Evolutionary conservation across 148 eudicot species (phyloP).

Genomic region (Chenopodium quinoa): DNA sequence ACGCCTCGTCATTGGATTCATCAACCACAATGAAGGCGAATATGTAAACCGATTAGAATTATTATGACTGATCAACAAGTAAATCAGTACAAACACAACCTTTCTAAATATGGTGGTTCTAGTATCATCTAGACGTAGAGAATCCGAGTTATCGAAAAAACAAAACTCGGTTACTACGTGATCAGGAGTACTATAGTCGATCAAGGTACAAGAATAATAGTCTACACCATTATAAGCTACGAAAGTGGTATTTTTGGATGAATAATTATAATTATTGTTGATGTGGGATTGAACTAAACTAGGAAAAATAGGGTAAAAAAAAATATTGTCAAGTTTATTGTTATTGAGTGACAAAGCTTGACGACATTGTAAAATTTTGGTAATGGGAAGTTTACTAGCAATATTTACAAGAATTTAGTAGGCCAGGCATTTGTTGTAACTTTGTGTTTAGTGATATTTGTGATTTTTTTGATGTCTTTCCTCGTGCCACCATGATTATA

Average conservation of each 20-base stretch:
- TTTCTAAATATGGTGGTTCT: neutral
- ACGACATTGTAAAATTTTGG: neutral
- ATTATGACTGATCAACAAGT: neutral
- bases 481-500: too few relatives aligned
- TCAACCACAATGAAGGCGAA: neutral
- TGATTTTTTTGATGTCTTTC: neutral
- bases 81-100: neutral
- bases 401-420: neutral
- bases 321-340: neutral
- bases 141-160: neutral
- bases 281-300: neutral
- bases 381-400: neutral
- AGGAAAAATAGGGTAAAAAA: neutral
- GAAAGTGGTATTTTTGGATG: neutral
- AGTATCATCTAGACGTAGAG: neutral
- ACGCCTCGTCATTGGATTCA: slow-evolving; percentile 4
- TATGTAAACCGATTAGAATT: neutral
- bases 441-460: too few relatives aligned
- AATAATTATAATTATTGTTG: too few relatives aligned
- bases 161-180: neutral
- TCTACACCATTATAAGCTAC: neutral
- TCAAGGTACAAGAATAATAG: neutral
- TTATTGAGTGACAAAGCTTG: neutral
- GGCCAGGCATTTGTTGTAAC: neutral
- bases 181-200: neutral